Evolutionary conservation across 2,329 filamentous ascomycete species (phyloP).

Genomic region (Venturia aucupariae): DNA sequence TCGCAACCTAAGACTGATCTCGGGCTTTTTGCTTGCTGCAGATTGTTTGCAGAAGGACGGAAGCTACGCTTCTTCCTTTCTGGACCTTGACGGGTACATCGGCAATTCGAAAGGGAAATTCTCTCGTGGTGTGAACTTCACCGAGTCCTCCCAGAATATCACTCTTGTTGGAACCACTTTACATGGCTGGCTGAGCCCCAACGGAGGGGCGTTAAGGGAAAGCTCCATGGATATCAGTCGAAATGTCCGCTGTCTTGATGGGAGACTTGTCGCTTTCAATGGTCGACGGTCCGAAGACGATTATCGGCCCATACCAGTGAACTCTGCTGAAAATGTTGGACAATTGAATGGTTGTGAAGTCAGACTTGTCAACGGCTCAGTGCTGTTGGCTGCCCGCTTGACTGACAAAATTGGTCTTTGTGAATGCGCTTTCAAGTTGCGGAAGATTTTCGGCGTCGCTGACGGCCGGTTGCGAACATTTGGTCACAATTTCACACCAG

Average conservation of each 20-base stretch:
- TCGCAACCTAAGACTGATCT: not conserved
- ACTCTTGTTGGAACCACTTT: not conserved
- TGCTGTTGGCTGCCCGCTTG: not conserved
- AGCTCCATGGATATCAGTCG: not conserved
- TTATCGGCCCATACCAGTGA: not conserved
- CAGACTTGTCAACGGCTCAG: not conserved
- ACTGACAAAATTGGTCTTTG: not conserved
- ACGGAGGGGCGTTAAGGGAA: not conserved
- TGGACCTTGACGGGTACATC: not conserved
- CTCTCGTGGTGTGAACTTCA: not conserved
- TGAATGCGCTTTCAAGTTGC: slow-evolving; percentile 2
- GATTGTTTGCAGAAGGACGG: slow-evolving; percentile 1
- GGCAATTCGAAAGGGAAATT: not conserved
- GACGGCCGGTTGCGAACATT: not conserved
- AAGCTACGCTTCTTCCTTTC: not conserved
- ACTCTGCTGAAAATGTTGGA: not conserved
- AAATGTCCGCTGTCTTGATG: not conserved
- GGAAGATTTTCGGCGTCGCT: not conserved
- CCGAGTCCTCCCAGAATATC: not conserved
- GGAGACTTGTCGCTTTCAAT: not conserved
- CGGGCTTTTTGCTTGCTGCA: not conserved
- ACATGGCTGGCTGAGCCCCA: not conserved
- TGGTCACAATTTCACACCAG: not conserved
- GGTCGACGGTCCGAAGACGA: not conserved
- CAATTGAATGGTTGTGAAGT: not conserved